These are phyloP conservation scores for Gremmenia infestans DNA, from an alignment of 2,329 filamentous ascomycete species.

Conservation along the genomic window DNA sequence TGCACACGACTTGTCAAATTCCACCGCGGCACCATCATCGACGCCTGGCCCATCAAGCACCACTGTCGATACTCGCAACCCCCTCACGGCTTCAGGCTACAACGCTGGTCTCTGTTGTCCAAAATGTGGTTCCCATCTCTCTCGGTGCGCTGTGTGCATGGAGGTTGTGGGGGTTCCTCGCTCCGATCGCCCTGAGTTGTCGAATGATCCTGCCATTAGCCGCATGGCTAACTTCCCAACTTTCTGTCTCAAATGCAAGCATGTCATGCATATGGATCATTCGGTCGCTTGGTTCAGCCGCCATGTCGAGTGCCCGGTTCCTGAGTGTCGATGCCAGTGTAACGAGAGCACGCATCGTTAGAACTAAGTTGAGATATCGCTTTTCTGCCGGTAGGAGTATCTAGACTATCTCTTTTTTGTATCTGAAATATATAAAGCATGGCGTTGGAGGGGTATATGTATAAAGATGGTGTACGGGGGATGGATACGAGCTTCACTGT, in stretches of 20 bases:
- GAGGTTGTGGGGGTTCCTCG: conserved; percentile 61
- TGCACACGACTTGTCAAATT: conserved; percentile 34
- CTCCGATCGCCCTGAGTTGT: conserved; percentile 51
- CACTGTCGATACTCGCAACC: conserved; percentile 39
- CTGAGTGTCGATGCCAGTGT: conserved; percentile 62
- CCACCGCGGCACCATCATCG: conserved; percentile 11
- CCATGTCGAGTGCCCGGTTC: conserved; percentile 62
- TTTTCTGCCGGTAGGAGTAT: too few species aligned
- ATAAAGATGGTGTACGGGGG: too few species aligned
- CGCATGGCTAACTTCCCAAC: conserved; percentile 56
- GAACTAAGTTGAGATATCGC: neutral
- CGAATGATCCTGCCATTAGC: conserved; percentile 43
- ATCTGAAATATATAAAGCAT: too few species aligned
- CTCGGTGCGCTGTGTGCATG: conserved; percentile 63
- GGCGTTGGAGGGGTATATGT: too few species aligned
- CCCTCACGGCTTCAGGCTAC: conserved; percentile 53
- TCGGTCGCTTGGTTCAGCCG: conserved; percentile 61
- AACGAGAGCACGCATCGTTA: conserved; percentile 16
- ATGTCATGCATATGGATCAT: conserved; percentile 63
- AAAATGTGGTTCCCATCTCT: conserved; percentile 61
- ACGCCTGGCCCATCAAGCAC: conserved; percentile 16
- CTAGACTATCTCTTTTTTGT: too few species aligned
- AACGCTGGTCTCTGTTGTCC: conserved; percentile 60
- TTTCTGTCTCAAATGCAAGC: conserved; percentile 64
- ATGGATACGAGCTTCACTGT: too few species aligned